Percentiles rank a stretch among this genome's conserved stretches.
Evolutionary conservation across 768 basidiomycete genomes (phyloP).

Genomic region (Clitopilus passeckerianus): DNA sequence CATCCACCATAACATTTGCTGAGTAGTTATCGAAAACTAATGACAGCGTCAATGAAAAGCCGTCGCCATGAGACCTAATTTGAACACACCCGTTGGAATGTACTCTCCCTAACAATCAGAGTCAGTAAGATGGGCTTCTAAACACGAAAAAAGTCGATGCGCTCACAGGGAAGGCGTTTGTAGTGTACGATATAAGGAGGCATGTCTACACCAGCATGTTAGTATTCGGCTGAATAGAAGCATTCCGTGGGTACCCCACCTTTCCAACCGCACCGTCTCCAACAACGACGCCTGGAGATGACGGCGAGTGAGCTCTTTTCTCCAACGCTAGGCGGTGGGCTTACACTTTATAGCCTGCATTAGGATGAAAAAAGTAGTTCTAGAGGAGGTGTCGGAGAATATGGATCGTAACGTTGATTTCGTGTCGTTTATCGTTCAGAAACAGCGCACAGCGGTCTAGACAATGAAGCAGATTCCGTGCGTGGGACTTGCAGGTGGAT

Average conservation of each 20-base stretch:
- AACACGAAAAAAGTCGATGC: constrained; percentile 1
- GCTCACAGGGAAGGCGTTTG: constrained; percentile 92
- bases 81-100: constrained; percentile 77
- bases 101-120: constrained; percentile 74
- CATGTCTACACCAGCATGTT: constrained; percentile 67
- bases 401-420: constrained; percentile 11
- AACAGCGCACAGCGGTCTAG: constrained; percentile 3
- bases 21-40: constrained; percentile 98
- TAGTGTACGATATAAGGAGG: constrained; percentile 98
- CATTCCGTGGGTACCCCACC: constrained; percentile 39
- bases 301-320: constrained; percentile 23
- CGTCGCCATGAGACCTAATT: not conserved
- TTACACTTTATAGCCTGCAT: constrained; percentile 94
- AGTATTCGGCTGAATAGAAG: constrained; percentile 8
- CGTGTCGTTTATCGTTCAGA: constrained; percentile 17
- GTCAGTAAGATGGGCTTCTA: constrained; percentile 12
- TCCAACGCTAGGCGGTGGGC: constrained; percentile 13
- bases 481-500: not conserved
- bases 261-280: constrained; percentile 99
- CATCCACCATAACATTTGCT: constrained; percentile 98
- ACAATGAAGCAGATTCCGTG: constrained; percentile 1
- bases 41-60: constrained; percentile 4
- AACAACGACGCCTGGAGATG: constrained; percentile 83
- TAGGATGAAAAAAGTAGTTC: constrained; percentile 19
- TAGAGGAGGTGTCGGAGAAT: constrained; percentile 6